Evolutionary conservation across 1,284 basidiomycete species (phyloP).

Genomic region (Naganishia cerealis): DNA sequence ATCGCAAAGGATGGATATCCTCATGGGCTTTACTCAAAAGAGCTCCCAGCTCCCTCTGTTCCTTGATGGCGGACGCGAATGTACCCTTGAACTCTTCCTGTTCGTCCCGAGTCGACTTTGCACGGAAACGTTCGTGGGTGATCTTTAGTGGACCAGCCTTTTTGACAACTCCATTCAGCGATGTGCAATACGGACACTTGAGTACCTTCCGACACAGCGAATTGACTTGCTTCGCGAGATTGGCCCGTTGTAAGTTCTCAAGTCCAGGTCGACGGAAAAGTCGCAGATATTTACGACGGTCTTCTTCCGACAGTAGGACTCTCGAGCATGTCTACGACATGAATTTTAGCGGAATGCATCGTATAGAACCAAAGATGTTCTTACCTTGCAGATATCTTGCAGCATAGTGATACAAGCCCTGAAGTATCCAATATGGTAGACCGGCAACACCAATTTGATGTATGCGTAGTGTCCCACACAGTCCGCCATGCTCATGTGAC

Average conservation of each 20-base stretch:
- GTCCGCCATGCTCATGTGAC: constrained; percentile 84
- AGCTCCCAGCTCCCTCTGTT: constrained; percentile 79
- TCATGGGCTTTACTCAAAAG: constrained; percentile 89
- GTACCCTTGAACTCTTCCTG: constrained; percentile 83
- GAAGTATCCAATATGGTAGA: constrained; percentile 98
- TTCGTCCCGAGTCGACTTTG: constrained; percentile 78
- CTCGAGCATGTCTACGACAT: constrained; percentile 78
- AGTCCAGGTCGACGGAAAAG: constrained; percentile 85
- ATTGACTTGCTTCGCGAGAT: constrained; percentile 85
- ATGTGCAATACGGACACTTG: constrained; percentile 89
- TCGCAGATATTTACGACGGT: constrained; percentile 79
- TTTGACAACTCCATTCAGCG: constrained; percentile 94
- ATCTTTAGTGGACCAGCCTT: constrained; percentile 94
- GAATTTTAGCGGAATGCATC: constrained; percentile 1
- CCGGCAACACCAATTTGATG: constrained; percentile 91
- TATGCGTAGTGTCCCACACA: constrained; percentile 98
- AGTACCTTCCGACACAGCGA: constrained; percentile 82
- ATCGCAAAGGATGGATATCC: constrained; percentile 92
- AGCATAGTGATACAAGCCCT: constrained; percentile 90
- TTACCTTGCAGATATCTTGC: constrained; percentile 92
- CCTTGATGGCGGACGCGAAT: constrained; percentile 78
- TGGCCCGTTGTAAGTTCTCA: constrained; percentile 88
- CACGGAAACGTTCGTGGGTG: constrained; percentile 94
- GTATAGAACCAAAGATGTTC: constrained; percentile 35
- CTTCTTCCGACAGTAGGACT: constrained; percentile 85